Evolutionary conservation across 2,329 filamentous ascomycete species (phyloP).

Genomic region (Daldinia sp.): DNA sequence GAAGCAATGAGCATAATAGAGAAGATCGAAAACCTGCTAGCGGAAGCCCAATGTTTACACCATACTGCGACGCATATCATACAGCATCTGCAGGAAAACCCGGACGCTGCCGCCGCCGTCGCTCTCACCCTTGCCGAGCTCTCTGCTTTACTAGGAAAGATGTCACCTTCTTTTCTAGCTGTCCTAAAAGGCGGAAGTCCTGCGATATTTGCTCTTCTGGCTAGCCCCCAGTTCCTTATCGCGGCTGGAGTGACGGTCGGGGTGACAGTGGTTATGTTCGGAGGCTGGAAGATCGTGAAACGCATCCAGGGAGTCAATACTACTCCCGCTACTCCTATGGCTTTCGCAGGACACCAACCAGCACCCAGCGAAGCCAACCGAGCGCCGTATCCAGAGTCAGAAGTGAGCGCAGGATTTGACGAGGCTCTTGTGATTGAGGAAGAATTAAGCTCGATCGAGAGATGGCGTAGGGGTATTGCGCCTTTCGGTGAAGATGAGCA

Average conservation of each 20-base stretch:
- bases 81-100: conserved; percentile 74
- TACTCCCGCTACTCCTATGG: conserved; percentile 42
- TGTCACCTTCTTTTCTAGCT: conserved; percentile 81
- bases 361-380: conserved; percentile 7
- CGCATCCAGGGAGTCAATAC: conserved; percentile 65
- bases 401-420: conserved; percentile 52
- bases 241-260: conserved; percentile 88
- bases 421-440: conserved; percentile 67
- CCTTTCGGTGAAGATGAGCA: conserved; percentile 56
- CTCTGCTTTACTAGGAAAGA: conserved; percentile 80
- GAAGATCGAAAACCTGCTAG: conserved; percentile 78
- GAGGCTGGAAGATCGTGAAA: conserved; percentile 97
- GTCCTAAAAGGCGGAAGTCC: conserved; percentile 83
- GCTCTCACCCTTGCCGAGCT: conserved; percentile 93
- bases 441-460: conserved; percentile 66
- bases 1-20: conserved; percentile 67
- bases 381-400: conserved; percentile 38
- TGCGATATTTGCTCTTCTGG: conserved; percentile 83
- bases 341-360: conserved; percentile 40
- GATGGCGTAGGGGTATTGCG: conserved; percentile 65
- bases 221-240: conserved; percentile 93
- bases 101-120: conserved; percentile 92
- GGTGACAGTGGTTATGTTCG: conserved; percentile 94
- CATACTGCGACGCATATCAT: conserved; percentile 86
- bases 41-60: conserved; percentile 89